These are phyloP conservation scores for Blastocystis sp. DNA, from an alignment of 352 stramenopile genomes.

Conservation along the genomic window DNA sequence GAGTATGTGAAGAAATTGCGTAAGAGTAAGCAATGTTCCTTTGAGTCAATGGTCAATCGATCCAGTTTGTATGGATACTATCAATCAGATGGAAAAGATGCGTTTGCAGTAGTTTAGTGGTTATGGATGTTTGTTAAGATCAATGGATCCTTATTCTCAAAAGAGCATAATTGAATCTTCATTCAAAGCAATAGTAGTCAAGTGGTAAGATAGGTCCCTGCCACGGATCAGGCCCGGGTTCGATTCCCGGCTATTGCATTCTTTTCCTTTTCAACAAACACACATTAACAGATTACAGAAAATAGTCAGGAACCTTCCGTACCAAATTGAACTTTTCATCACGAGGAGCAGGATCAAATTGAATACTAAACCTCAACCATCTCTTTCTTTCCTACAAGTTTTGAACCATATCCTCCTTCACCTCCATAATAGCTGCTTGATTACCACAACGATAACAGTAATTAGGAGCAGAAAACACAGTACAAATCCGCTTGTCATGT, in stretches of 20 bases:
- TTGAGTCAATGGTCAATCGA: not conserved
- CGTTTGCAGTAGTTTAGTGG: slow-evolving; percentile 31
- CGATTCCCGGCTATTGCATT: slow-evolving; percentile 59
- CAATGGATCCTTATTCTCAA: not conserved
- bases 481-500: slow-evolving; percentile 79
- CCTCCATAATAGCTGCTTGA: slow-evolving; percentile 81
- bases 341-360: slow-evolving; percentile 79
- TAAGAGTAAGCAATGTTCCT: not conserved
- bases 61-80: slow-evolving; percentile 9
- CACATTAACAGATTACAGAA: slow-evolving; percentile 71
- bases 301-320: slow-evolving; percentile 82
- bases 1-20: not conserved
- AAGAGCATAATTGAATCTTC: not conserved
- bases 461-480: slow-evolving; percentile 77
- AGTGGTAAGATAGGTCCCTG: slow-evolving; percentile 62
- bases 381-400: slow-evolving; percentile 31
- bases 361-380: slow-evolving; percentile 67
- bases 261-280: not conserved
- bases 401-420: slow-evolving; percentile 68
- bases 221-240: slow-evolving; percentile 60
- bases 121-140: not conserved
- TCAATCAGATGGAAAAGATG: not conserved
- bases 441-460: slow-evolving; percentile 81
- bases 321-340: slow-evolving; percentile 83
- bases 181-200: slow-evolving; percentile 53